These are phyloP conservation scores for Ascochyta viciae-villosae DNA, from an alignment of 2,329 filamentous ascomycete genomes.

Conservation along the genomic window DNA sequence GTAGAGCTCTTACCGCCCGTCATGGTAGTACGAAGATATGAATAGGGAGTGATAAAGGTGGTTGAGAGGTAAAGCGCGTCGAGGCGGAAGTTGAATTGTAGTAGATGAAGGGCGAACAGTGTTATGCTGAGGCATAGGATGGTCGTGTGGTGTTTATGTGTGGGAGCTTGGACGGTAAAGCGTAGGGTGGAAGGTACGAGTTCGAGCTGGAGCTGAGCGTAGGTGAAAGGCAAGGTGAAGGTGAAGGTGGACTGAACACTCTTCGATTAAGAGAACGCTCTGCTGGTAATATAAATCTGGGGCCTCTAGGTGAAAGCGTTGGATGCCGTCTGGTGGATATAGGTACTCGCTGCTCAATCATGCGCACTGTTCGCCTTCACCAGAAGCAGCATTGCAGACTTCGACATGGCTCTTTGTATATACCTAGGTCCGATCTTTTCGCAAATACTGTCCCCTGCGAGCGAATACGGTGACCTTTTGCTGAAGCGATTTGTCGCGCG, in stretches of 20 bases:
- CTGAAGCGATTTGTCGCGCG: no score
- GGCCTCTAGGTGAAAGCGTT: neutral
- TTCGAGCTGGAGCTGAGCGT: neutral
- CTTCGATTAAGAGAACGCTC: neutral
- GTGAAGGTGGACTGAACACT: slow-evolving; percentile 1
- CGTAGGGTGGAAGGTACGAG: neutral
- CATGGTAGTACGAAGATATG: neutral
- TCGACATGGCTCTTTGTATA: no score
- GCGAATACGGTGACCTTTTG: no score
- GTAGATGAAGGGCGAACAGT: neutral
- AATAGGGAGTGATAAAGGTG: neutral
- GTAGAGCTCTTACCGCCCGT: neutral
- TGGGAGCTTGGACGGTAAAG: neutral
- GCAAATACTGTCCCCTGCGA: no score
- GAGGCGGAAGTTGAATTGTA: neutral
- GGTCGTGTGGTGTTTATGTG: neutral
- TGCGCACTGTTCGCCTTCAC: no score
- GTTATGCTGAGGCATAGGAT: neutral
- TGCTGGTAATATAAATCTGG: neutral
- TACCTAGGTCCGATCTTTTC: no score
- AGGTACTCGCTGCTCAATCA: no score
- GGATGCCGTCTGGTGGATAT: no score
- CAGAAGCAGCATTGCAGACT: no score
- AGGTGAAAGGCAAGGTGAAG: neutral
- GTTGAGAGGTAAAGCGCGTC: neutral